A percentile compares a stretch with the other conserved stretches of the same genome.
phyloP scores from a whole-genome alignment of 768 basidiomycete genomes.

The Leccinellum rugosiceps region DNA sequence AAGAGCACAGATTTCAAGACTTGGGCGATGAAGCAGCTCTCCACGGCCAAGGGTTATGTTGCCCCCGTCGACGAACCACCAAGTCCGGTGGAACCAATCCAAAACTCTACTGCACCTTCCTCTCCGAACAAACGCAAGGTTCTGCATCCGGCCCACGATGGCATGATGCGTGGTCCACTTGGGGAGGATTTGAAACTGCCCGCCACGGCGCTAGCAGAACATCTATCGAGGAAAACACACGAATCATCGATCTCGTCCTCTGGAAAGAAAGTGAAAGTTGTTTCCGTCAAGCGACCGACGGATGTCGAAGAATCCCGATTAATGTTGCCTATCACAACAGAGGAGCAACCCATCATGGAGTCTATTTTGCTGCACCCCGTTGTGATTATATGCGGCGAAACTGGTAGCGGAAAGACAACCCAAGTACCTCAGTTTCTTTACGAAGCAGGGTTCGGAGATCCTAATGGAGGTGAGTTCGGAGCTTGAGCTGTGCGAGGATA shows the following conservation, averaged over 20 bases:
- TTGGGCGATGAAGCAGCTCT: constrained; percentile 84
- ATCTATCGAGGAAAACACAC: constrained; percentile 20
- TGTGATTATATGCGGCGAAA: constrained; percentile 77
- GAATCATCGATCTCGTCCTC: constrained; percentile 4
- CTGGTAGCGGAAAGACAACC: constrained; percentile 97
- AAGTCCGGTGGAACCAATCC: constrained; percentile 11
- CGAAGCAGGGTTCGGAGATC: constrained; percentile 90
- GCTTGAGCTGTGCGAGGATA: neutral
- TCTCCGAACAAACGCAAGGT: constrained; percentile 48
- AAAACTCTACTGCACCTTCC: constrained; percentile 6
- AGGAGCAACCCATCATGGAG: constrained; percentile 95
- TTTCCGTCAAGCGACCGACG: constrained; percentile 57
- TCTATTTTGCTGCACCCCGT: constrained; percentile 83
- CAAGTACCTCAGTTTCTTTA: constrained; percentile 98
- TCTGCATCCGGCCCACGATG: constrained; percentile 26
- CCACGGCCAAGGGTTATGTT: constrained; percentile 40
- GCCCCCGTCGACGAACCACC: constrained; percentile 11
- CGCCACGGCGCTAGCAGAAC: constrained; percentile 57
- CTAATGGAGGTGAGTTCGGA: constrained; percentile 63
- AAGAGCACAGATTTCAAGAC: constrained; percentile 71
- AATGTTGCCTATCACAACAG: constrained; percentile 82
- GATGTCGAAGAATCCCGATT: constrained; percentile 77
- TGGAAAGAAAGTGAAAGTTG: constrained; percentile 37
- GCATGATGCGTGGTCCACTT: constrained; percentile 71
- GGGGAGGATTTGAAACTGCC: constrained; percentile 72